Evolutionary conservation across 345 rosid genomes (phyloP).

Genomic region (Camelina laxa): DNA sequence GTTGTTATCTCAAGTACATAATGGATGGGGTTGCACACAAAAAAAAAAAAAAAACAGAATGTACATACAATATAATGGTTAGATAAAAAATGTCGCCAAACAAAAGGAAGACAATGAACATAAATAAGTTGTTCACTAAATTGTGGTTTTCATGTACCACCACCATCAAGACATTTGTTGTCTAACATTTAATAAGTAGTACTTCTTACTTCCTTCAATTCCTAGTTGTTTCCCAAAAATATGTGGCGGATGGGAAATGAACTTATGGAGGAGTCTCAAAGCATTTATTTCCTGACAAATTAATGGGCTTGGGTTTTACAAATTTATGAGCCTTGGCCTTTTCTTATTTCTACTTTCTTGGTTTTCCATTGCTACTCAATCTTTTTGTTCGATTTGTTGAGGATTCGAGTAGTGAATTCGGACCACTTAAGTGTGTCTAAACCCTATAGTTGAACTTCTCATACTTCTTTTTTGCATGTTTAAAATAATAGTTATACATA

Average conservation of each 20-base stretch:
- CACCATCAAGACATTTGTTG: neutral
- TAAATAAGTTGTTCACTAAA: neutral
- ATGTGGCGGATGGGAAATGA: neutral
- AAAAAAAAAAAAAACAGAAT: too few species aligned
- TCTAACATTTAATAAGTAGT: neutral
- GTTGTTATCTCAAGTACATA: neutral
- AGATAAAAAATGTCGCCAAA: too few species aligned
- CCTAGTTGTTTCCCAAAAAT: slow-evolving; percentile 17
- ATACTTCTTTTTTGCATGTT: neutral
- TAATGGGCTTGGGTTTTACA: slow-evolving; percentile 16
- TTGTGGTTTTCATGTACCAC: neutral
- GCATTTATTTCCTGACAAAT: neutral
- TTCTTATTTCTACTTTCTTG: neutral
- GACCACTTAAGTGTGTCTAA: neutral
- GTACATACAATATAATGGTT: neutral
- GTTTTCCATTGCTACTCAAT: neutral
- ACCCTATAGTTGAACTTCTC: neutral
- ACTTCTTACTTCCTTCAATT: neutral
- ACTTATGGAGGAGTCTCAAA: neutral
- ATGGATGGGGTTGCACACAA: neutral
- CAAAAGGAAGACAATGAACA: neutral
- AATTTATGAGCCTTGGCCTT: slow-evolving; percentile 10
- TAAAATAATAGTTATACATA: neutral
- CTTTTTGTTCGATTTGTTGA: neutral
- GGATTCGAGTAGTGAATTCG: neutral